Base-by-base conservation (phyloP, 257 asterid species). In the Solanum dulcamara region DNA sequence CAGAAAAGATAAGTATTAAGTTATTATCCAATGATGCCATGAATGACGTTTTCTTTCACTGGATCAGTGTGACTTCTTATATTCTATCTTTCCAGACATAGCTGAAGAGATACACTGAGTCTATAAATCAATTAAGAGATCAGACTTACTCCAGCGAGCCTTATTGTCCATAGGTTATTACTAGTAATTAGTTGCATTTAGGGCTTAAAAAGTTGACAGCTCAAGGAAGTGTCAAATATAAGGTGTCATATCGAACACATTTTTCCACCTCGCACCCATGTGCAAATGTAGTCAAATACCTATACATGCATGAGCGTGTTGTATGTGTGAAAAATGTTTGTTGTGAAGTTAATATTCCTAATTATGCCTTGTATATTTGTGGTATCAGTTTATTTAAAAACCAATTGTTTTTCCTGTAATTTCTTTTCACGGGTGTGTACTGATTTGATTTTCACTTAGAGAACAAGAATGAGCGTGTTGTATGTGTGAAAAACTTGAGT, bases 391-490 rank as follows among this genome's bases (percentile, higher is more conserved):
- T 75, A 75, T 44, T 26, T 6, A 14, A 77, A 44, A 48, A 77
- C 42, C 0, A 48, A 35, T 10, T 28, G 1, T 77, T 77, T 28
- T 10, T 77, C 64, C 83, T 28, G 64, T 46, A 1, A 28, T 46
- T 77, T 77, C 64, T 48, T 28, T 1, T 77, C 26, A 48, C 3
- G 26, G 4, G 42, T 77, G 24, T 48, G 60, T 28, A 26, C 26
- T 77, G 3, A 26, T 77, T 77, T 77, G 28, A 64, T 26, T 8
- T 74, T 81, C 94, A 28, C 46, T 28, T 28, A 94, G 97, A 83
- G 84, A 96, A 96, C 93, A 92, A 91, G 89, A 94, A 91, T n/a
- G 95, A 96, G 90, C 89, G 95, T 13, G 98, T 96, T 5, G 97
- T 96, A 42, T 93, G 93, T 22, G 90, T 96, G 32, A 91, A 89